Base-by-base conservation (phyloP, 441 rosid genomes). In the Populus tomentosa region DNA sequence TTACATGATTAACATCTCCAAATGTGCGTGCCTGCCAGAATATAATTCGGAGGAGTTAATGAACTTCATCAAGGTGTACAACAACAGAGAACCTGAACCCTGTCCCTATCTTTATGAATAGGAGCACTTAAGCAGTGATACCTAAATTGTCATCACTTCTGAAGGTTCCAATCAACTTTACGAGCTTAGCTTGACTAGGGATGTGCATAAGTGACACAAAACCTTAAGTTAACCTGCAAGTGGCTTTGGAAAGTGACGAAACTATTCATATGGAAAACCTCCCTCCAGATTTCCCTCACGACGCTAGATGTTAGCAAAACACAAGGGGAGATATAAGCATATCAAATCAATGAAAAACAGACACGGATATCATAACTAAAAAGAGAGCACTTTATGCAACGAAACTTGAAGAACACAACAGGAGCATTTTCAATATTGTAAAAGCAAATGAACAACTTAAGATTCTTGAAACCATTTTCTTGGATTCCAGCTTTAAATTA, bases 391-490 rank as follows among this genome's bases (percentile, higher is more conserved):
- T 14, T 46, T 46, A 14, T 46, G 56, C 56, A 46, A 5, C 18
- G 6, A 68, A 24, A 11, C n/a, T 36, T n/a, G 8, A 30, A 18
- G 30, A 14, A 3, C 21, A 46, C 7, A 46, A 14, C 56, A 46
- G 56, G 56, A 38, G 20, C 56, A 46, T 46, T 46, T 46, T 46
- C 56, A 46, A 14, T 46, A 46, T 14, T 46, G 56, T 28, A 28
- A 63, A 63, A 61, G 76, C 4, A 73, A 24, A 23, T 7, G 2
- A 20, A 21, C 14, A 20, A 2, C 71, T 28, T 28, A 28, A 3
- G 30, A 46, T 28, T 74, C 35, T 68, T 75, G 40, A 67, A 30
- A 66, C 53, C 77, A 67, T 28, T 20, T 67, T 32, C 65, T 67
- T 16, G 50, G 69, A 10, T 65, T 28, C 72, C 53, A 67, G 33